phyloP scores from a whole-genome alignment of 352 stramenopile species.

The Phytophthora podocarpi region DNA sequence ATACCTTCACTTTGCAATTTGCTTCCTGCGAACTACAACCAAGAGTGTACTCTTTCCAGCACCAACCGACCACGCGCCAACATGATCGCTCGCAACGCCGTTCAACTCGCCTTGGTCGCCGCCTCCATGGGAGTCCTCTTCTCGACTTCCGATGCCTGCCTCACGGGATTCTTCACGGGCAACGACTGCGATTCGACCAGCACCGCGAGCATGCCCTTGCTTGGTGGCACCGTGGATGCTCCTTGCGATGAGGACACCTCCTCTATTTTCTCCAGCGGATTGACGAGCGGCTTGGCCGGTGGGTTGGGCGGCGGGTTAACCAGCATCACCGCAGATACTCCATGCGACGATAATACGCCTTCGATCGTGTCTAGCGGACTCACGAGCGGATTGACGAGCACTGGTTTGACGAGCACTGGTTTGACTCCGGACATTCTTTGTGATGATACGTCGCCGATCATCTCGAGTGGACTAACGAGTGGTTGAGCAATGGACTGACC shows the following conservation, averaged over 20 bases:
- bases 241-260: slow-evolving; percentile 23
- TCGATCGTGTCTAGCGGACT: slow-evolving; percentile 9
- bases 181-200: slow-evolving; percentile 21
- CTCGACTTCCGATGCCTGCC: slow-evolving; percentile 19
- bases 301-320: slow-evolving; percentile 3
- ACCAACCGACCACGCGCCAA: slow-evolving; percentile 7
- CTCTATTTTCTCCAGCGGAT: slow-evolving; percentile 15
- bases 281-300: background rate
- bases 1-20: slow-evolving; percentile 28
- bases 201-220: slow-evolving; percentile 11
- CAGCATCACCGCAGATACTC: slow-evolving; percentile 10
- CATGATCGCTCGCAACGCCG: slow-evolving; percentile 17
- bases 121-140: slow-evolving; percentile 2
- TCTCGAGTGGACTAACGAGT: slow-evolving; percentile 7
- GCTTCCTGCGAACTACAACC: slow-evolving; percentile 6
- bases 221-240: slow-evolving; percentile 12
- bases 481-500: background rate
- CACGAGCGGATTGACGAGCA: slow-evolving; percentile 1
- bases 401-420: slow-evolving; percentile 6
- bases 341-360: slow-evolving; percentile 16
- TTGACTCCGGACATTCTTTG: slow-evolving; percentile 3
- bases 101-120: slow-evolving; percentile 20
- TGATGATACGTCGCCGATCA: slow-evolving; percentile 4
- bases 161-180: slow-evolving; percentile 18
- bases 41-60: slow-evolving; percentile 4